Conservation (phyloP, 1,284 basidiomycete genomes). For the Leccinum fuscescens region DNA sequence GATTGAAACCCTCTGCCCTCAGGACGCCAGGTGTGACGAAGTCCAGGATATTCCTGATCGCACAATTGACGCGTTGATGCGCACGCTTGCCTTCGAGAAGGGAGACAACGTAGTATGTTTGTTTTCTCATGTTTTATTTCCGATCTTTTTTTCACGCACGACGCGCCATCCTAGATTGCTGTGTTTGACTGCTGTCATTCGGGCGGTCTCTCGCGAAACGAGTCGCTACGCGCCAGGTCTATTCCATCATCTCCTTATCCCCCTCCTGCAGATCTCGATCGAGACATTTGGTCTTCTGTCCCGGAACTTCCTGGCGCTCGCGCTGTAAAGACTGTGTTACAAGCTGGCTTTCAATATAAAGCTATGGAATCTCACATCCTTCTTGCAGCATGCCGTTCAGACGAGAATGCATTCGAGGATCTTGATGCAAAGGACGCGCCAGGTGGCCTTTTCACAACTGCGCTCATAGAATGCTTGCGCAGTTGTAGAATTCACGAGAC, state of each 20-base stretch:
- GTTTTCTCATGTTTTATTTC: not conserved
- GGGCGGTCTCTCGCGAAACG: conserved; percentile 20
- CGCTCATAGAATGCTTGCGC: conserved; percentile 20
- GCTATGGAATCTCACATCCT: conserved; percentile 23
- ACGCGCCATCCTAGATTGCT: conserved; percentile 5
- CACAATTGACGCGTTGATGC: conserved; percentile 51
- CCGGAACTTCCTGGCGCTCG: conserved; percentile 8
- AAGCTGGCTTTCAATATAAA: conserved; percentile 16
- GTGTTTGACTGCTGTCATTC: conserved; percentile 26
- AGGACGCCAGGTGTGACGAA: conserved; percentile 42
- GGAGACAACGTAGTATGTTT: conserved; percentile 53
- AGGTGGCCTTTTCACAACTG: conserved; percentile 23
- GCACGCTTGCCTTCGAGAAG: conserved; percentile 47
- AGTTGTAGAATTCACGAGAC: conserved; percentile 14
- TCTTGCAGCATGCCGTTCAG: conserved; percentile 24
- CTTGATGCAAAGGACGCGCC: conserved; percentile 5
- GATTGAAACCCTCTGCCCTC: conserved; percentile 56
- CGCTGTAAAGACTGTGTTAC: conserved; percentile 7
- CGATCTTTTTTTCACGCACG: not conserved
- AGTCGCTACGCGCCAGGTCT: conserved; percentile 9
- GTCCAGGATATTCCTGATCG: conserved; percentile 44
- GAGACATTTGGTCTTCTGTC: conserved; percentile 10
- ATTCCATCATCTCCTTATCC: conserved; percentile 9
- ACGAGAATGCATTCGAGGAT: conserved; percentile 15
- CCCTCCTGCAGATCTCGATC: conserved; percentile 18